Conservation (phyloP, 352 stramenopile species). For the Globisporangium cederbergense region DNA sequence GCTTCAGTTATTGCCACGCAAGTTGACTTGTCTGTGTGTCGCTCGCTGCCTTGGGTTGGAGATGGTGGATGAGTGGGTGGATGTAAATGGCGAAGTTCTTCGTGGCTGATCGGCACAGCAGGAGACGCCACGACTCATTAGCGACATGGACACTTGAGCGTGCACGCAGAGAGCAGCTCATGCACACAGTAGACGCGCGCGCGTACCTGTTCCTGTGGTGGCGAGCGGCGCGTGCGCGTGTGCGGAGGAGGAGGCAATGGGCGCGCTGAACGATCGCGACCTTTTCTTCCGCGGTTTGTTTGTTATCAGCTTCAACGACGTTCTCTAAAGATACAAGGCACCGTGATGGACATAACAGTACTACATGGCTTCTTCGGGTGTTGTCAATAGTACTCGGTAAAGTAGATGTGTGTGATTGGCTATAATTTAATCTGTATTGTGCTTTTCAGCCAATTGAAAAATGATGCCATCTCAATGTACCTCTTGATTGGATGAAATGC, state of each 20-base stretch:
- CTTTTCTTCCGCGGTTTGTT: constrained; percentile 12
- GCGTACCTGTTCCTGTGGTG: neutral
- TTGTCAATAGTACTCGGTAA: neutral
- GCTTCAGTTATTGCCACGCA: neutral
- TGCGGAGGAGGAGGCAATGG: neutral
- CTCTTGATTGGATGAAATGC: constrained; percentile 1
- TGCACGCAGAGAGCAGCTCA: neutral
- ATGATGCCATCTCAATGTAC: neutral
- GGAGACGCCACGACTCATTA: neutral
- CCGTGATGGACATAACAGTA: neutral
- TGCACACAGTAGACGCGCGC: neutral
- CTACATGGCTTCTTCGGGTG: neutral
- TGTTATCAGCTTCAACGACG: constrained; percentile 7
- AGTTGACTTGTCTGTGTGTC: neutral
- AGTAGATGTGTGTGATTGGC: neutral
- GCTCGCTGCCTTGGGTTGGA: neutral
- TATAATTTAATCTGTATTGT: neutral
- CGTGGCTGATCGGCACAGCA: neutral
- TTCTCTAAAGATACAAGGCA: constrained; percentile 11
- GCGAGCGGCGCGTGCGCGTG: constrained; percentile 2
- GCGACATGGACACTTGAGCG: neutral
- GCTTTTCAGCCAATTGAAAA: neutral
- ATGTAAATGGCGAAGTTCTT: neutral
- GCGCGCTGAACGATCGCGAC: constrained; percentile 9
- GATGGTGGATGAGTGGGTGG: neutral